Evolutionary conservation across 306 rosid species (phyloP).

Genomic region (Prunus kanzakura): DNA sequence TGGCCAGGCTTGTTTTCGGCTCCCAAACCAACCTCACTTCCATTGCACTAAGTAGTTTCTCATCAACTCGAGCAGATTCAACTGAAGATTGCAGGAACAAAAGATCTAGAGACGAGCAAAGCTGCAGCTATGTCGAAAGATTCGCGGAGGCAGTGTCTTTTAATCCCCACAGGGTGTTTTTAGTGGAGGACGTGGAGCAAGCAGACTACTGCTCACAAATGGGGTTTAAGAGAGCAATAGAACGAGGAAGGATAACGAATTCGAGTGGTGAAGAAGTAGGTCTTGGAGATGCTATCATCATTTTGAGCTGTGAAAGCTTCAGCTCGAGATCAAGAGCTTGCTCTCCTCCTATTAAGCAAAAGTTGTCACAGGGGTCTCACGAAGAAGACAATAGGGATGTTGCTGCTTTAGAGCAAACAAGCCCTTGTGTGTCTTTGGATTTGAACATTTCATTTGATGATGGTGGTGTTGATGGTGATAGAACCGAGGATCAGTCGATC

Average conservation of each 20-base stretch:
- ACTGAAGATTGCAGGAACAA: constrained; percentile 61
- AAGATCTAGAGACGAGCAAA: constrained; percentile 71
- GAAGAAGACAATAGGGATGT: constrained; percentile 17
- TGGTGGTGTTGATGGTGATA: constrained; percentile 8
- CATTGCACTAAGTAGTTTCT: constrained; percentile 68
- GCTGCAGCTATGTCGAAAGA: constrained; percentile 66
- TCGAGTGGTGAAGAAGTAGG: constrained; percentile 62
- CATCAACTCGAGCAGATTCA: constrained; percentile 77
- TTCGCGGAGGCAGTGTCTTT: constrained; percentile 53
- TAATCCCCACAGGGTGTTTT: constrained; percentile 82
- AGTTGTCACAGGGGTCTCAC: constrained; percentile 19
- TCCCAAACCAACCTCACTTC: constrained; percentile 52
- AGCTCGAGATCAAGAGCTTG: constrained; percentile 83
- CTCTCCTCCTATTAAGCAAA: constrained; percentile 59
- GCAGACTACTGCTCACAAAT: constrained; percentile 77
- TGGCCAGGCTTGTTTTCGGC: constrained; percentile 67
- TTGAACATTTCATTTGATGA: constrained; percentile 83
- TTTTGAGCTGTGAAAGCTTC: constrained; percentile 75
- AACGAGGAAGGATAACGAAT: constrained; percentile 52
- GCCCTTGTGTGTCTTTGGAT: constrained; percentile 63
- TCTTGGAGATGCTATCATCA: constrained; percentile 70
- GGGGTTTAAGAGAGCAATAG: constrained; percentile 83
- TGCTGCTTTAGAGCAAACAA: constrained; percentile 38
- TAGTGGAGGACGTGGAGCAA: constrained; percentile 83
- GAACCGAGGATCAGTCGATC: constrained; percentile 35